phyloP scores from a whole-genome alignment of 2,329 filamentous ascomycete genomes.

The Colletotrichum eleusines region DNA sequence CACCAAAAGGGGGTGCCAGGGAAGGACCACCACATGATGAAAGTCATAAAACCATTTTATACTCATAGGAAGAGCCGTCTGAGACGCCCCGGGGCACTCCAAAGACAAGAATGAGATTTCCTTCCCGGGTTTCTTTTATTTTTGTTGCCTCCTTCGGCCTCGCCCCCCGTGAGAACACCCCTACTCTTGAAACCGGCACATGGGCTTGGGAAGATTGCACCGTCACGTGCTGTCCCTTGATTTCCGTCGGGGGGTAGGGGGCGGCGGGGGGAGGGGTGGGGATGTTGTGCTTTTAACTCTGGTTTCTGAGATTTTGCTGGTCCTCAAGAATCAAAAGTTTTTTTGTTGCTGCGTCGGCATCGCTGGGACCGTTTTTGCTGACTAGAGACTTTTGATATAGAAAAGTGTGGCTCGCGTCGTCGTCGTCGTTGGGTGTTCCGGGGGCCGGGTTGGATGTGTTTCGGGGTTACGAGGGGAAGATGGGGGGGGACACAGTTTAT shows the following conservation, averaged over 20 bases:
- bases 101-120: no score
- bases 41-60: slow-evolving; percentile 53
- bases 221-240: slow-evolving; percentile 50
- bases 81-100: slow-evolving; percentile 51
- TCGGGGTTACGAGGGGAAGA: no score
- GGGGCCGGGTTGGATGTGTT: neutral
- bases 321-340: neutral
- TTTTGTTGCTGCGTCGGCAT: neutral
- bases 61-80: slow-evolving; percentile 62
- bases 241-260: slow-evolving; percentile 32
- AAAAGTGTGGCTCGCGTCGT: neutral
- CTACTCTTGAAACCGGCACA: slow-evolving; percentile 16
- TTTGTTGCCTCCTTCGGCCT: slow-evolving; percentile 40
- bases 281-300: slow-evolving; percentile 59
- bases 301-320: slow-evolving; percentile 57
- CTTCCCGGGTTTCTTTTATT: no score
- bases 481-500: neutral
- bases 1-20: neutral
- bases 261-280: slow-evolving; percentile 51
- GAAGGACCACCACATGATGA: slow-evolving; percentile 51
- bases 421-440: neutral
- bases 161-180: slow-evolving; percentile 19
- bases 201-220: slow-evolving; percentile 44
- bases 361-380: slow-evolving; percentile 6
- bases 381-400: neutral